Conservation (phyloP, 768 basidiomycete species). For the Russula ochroleuca region DNA sequence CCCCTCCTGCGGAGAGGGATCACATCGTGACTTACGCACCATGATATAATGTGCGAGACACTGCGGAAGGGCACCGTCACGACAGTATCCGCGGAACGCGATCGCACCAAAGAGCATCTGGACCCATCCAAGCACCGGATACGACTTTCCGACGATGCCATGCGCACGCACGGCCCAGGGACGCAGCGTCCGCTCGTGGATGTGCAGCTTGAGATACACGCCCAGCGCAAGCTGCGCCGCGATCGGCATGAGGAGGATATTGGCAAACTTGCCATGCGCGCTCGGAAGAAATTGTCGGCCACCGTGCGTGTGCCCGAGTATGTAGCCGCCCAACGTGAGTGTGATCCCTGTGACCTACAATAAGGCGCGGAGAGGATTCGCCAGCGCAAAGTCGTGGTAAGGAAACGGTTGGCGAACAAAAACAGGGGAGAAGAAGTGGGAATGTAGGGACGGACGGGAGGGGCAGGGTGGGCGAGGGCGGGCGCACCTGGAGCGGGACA, state of each 20-base stretch:
- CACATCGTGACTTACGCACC: constrained; percentile 36
- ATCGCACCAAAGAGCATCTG: constrained; percentile 87
- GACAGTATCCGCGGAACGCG: constrained; percentile 71
- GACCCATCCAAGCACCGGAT: constrained; percentile 81
- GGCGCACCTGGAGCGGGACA: constrained; percentile 74
- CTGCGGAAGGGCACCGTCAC: constrained; percentile 72
- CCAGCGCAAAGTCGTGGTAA: background rate
- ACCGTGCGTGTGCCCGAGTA: constrained; percentile 82
- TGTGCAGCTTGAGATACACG: constrained; percentile 88
- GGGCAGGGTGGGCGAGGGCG: constrained; percentile 18
- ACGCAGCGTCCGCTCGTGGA: constrained; percentile 70
- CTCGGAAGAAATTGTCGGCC: constrained; percentile 74
- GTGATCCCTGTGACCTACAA: constrained; percentile 56
- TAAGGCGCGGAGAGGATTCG: background rate
- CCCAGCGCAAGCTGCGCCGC: constrained; percentile 65
- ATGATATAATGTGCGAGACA: constrained; percentile 88
- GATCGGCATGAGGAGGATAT: constrained; percentile 62
- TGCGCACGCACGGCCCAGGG: constrained; percentile 68
- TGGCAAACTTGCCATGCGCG: constrained; percentile 67
- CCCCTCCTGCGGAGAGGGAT: background rate
- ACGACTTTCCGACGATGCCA: constrained; percentile 75
- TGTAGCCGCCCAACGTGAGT: constrained; percentile 66
- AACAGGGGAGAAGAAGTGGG: background rate
- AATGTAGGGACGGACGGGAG: no score
- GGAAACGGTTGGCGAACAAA: background rate